Evolutionary conservation across 75 land plant genomes (phyloP).

Genomic region (Sequoia sempervirens): DNA sequence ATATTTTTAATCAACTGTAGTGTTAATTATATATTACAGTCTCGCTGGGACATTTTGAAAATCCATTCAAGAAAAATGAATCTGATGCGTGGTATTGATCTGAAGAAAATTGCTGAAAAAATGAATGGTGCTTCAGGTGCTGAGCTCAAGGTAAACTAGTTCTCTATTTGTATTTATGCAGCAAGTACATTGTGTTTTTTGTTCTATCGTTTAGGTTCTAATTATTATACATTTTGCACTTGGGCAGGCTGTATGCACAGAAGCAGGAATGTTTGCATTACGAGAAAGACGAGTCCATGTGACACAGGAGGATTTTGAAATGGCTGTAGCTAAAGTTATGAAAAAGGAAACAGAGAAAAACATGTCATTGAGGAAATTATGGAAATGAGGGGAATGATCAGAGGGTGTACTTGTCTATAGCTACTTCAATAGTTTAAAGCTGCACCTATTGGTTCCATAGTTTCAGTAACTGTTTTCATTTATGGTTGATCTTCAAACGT

Average conservation of each 20-base stretch:
- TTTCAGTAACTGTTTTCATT: background rate
- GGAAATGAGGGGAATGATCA: constrained; percentile 52
- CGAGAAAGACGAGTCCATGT: constrained; percentile 96
- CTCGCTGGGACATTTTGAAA: constrained; percentile 88
- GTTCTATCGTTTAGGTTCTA: background rate
- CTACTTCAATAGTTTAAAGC: background rate
- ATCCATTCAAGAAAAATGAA: constrained; percentile 97
- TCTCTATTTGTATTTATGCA: background rate
- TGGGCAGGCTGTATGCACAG: constrained; percentile 93
- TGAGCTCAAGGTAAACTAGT: constrained; percentile 73
- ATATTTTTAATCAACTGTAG: background rate
- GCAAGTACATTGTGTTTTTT: background rate
- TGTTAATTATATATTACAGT: constrained; percentile 39
- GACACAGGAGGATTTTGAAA: constrained; percentile 97
- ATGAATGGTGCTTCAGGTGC: constrained; percentile 99
- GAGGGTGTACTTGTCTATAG: background rate
- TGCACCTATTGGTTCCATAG: background rate
- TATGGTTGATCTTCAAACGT: background rate
- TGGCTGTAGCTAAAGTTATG: constrained; percentile 99
- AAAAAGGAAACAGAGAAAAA: constrained; percentile 98
- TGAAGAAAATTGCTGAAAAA: constrained; percentile 96
- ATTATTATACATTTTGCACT: background rate
- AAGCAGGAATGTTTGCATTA: constrained; percentile 98
- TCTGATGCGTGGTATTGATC: constrained; percentile 96
- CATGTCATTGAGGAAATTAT: constrained; percentile 90